These are phyloP conservation scores for Pleurotus platypus DNA, from an alignment of 768 basidiomycete species.

Conservation along the genomic window DNA sequence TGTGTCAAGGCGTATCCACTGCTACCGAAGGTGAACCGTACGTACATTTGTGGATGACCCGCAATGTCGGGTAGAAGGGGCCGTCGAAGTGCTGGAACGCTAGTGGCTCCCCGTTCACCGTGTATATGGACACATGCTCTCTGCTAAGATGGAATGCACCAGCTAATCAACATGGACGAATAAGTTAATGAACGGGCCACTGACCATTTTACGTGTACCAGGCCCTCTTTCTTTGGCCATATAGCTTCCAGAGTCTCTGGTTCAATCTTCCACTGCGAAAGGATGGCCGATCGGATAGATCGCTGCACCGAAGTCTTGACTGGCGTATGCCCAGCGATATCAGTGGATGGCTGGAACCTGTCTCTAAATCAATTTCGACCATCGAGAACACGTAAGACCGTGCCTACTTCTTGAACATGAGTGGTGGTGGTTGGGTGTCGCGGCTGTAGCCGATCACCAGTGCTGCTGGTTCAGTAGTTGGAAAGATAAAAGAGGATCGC, in stretches of 20 bases:
- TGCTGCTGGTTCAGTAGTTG: too few relatives aligned
- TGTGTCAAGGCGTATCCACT: slow-evolving; percentile 1
- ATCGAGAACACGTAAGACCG: not conserved
- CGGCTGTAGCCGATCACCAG: too few relatives aligned
- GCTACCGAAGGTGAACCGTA: slow-evolving; percentile 11
- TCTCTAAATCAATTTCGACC: slow-evolving; percentile 8
- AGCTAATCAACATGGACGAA: not conserved
- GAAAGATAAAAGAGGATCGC: too few relatives aligned
- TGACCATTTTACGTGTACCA: slow-evolving; percentile 93
- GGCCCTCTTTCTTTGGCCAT: slow-evolving; percentile 98
- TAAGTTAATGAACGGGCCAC: slow-evolving; percentile 20
- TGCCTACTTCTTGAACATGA: slow-evolving; percentile 7
- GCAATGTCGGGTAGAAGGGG: slow-evolving; percentile 84
- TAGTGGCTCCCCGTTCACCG: slow-evolving; percentile 80
- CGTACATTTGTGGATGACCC: slow-evolving; percentile 89
- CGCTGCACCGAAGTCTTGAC: slow-evolving; percentile 94
- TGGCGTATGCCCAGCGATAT: slow-evolving; percentile 86
- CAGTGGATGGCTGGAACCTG: slow-evolving; percentile 71
- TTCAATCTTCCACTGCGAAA: slow-evolving; percentile 82
- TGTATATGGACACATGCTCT: slow-evolving; percentile 94
- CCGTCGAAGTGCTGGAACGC: slow-evolving; percentile 98
- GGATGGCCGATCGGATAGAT: slow-evolving; percentile 72
- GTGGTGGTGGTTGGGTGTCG: too few relatives aligned
- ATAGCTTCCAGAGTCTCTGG: slow-evolving; percentile 82
- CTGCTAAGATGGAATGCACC: slow-evolving; percentile 48